Evolutionary conservation across 2,329 filamentous ascomycete genomes (phyloP).

Genomic region (Metarhizium sp.): DNA sequence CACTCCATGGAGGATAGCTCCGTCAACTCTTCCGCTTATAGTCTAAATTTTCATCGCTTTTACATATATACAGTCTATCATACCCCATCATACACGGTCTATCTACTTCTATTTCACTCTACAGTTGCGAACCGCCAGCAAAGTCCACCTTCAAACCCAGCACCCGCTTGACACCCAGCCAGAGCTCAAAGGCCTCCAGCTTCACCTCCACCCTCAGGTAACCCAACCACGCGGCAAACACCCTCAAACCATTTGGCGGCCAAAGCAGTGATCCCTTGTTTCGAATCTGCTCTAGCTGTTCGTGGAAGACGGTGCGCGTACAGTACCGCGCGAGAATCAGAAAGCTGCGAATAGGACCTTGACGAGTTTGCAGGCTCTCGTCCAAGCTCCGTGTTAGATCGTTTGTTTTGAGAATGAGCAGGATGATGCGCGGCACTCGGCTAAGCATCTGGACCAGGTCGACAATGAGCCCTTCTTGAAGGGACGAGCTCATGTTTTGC

Average conservation of each 20-base stretch:
- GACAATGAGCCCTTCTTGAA: slow-evolving; percentile 81
- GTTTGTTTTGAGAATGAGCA: slow-evolving; percentile 95
- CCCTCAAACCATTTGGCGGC: slow-evolving; percentile 44
- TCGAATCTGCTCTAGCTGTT: slow-evolving; percentile 50
- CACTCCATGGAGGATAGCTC: neutral
- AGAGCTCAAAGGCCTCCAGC: slow-evolving; percentile 54
- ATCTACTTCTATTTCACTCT: neutral
- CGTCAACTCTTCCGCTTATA: neutral
- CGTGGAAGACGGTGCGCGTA: slow-evolving; percentile 54
- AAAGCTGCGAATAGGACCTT: slow-evolving; percentile 55
- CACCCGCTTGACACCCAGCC: slow-evolving; percentile 44
- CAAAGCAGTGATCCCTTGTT: slow-evolving; percentile 45
- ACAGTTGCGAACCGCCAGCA: slow-evolving; percentile 13
- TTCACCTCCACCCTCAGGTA: slow-evolving; percentile 53
- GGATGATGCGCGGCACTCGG: slow-evolving; percentile 81
- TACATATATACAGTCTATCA: neutral
- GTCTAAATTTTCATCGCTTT: neutral
- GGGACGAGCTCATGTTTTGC: slow-evolving; percentile 70
- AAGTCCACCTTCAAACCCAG: slow-evolving; percentile 23
- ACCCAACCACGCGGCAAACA: slow-evolving; percentile 47
- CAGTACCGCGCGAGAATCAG: slow-evolving; percentile 62
- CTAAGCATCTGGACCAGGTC: slow-evolving; percentile 83
- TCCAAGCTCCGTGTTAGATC: slow-evolving; percentile 90
- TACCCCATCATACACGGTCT: neutral
- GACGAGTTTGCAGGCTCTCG: slow-evolving; percentile 72